Percentiles rank a stretch among this genome's conserved stretches.
These are phyloP conservation scores for Castanea sativa DNA, from an alignment of 306 rosid species.

Conservation along the genomic window DNA sequence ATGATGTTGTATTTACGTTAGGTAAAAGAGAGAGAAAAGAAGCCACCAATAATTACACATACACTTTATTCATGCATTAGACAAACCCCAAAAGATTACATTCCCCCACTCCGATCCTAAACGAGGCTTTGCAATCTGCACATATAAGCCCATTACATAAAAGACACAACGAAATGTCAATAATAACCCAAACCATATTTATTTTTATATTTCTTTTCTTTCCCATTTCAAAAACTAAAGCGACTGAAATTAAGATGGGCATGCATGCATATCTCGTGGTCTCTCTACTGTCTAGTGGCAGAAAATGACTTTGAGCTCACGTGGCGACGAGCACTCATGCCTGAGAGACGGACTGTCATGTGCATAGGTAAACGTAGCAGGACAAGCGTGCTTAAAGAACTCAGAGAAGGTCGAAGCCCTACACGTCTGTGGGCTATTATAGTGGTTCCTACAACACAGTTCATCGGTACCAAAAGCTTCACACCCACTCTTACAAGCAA, in stretches of 20 bases:
- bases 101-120: no score
- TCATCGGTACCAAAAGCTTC: slow-evolving; percentile 68
- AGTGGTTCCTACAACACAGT: slow-evolving; percentile 72
- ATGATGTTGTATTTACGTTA: no score
- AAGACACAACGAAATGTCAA: no score
- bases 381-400: slow-evolving; percentile 78
- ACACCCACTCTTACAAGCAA: slow-evolving; percentile 92
- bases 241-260: background rate
- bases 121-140: no score
- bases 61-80: no score
- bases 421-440: slow-evolving; percentile 60
- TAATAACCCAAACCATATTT: no score
- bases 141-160: no score
- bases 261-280: background rate
- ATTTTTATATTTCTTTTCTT: background rate
- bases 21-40: no score
- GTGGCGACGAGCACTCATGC: slow-evolving; percentile 90
- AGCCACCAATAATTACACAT: no score
- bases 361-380: slow-evolving; percentile 59
- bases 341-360: slow-evolving; percentile 73
- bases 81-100: no score
- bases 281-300: slow-evolving; percentile 50
- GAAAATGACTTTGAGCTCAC: slow-evolving; percentile 88
- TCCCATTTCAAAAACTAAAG: background rate
- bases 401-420: slow-evolving; percentile 43